phyloP scores from a whole-genome alignment of 192 early-diverging fungal species.

The Thamnidium elegans region DNA sequence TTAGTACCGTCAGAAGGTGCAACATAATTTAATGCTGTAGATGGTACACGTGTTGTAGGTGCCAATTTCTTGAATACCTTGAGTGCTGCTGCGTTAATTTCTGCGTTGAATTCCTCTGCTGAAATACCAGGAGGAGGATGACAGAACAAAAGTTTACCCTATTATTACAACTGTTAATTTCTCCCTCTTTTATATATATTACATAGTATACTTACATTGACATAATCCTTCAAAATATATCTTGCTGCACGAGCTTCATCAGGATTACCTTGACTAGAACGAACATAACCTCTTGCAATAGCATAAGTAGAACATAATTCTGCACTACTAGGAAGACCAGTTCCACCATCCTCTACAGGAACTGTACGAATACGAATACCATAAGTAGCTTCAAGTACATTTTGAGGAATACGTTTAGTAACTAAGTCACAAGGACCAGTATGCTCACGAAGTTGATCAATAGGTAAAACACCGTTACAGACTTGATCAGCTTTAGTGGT shows the following conservation, averaged over 20 bases:
- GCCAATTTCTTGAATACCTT: slow-evolving; percentile 49
- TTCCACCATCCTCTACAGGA: slow-evolving; percentile 72
- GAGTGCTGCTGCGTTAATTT: slow-evolving; percentile 68
- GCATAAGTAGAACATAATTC: slow-evolving; percentile 92
- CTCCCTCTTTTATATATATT: neutral
- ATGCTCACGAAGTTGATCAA: slow-evolving; percentile 96
- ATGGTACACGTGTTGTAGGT: slow-evolving; percentile 54
- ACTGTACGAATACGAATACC: slow-evolving; percentile 84
- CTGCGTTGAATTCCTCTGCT: slow-evolving; percentile 78
- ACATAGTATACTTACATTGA: slow-evolving; percentile 56
- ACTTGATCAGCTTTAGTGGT: slow-evolving; percentile 99
- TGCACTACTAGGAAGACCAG: slow-evolving; percentile 77
- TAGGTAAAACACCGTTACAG: slow-evolving; percentile 96
- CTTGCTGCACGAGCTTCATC: slow-evolving; percentile 96
- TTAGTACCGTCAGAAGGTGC: slow-evolving; percentile 40
- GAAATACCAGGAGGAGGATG: slow-evolving; percentile 66
- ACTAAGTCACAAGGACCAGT: slow-evolving; percentile 84
- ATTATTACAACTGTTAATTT: neutral
- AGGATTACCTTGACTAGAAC: slow-evolving; percentile 91
- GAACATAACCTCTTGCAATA: slow-evolving; percentile 86
- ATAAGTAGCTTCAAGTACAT: slow-evolving; percentile 86
- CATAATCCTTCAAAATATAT: slow-evolving; percentile 98
- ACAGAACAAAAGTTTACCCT: slow-evolving; percentile 91
- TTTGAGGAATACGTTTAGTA: slow-evolving; percentile 79
- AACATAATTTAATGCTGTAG: slow-evolving; percentile 53